Evolutionary conservation across 2,329 filamentous ascomycete genomes (phyloP).

Genomic region (Neonectria ditissima): DNA sequence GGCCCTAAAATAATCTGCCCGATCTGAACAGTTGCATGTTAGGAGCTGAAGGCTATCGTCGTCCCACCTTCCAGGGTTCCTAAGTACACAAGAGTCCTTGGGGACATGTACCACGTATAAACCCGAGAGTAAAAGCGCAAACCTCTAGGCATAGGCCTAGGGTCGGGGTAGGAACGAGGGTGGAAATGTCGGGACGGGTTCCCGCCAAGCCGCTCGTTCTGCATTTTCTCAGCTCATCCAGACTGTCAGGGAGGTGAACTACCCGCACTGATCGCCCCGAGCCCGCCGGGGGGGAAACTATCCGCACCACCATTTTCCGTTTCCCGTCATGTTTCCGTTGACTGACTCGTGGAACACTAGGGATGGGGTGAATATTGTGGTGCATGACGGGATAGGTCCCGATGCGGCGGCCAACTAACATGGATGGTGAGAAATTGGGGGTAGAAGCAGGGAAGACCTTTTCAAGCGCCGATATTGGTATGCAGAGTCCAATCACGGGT

Average conservation of each 20-base stretch:
- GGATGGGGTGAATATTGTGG: not conserved
- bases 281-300: conserved; percentile 37
- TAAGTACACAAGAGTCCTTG: not conserved
- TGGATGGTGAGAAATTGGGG: conserved; percentile 25
- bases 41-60: conserved; percentile 16
- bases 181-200: conserved; percentile 32
- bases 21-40: conserved; percentile 10
- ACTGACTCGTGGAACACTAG: conserved; percentile 37
- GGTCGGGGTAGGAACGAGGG: conserved; percentile 7
- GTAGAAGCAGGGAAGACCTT: conserved; percentile 21
- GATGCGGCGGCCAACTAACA: conserved; percentile 7
- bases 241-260: conserved; percentile 23
- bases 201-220: conserved; percentile 33
- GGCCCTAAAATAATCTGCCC: conserved; percentile 12
- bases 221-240: conserved; percentile 33
- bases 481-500: not conserved
- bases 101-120: conserved; percentile 10
- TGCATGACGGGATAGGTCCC: conserved; percentile 14
- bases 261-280: conserved; percentile 40
- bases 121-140: conserved; percentile 7
- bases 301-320: conserved; percentile 38
- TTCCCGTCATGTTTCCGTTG: conserved; percentile 32
- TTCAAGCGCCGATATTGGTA: conserved; percentile 1
- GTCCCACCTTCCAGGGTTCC: conserved; percentile 6
- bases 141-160: no score